Evolutionary conservation across 116 monocot species (phyloP).

Genomic region (Trichopus zeylanicus): DNA sequence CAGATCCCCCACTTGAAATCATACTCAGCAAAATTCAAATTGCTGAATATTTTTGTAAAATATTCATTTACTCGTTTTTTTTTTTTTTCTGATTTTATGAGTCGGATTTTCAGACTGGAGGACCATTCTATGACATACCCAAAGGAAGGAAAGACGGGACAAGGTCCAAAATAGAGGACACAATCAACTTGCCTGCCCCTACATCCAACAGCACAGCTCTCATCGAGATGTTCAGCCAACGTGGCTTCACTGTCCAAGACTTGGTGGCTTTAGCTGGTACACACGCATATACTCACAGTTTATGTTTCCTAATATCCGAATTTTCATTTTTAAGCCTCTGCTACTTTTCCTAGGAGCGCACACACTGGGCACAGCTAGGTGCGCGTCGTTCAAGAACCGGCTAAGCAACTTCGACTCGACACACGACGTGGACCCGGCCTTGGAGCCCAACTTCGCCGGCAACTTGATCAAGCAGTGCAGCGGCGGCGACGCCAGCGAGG

Average conservation of each 20-base stretch:
- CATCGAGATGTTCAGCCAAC: constrained; percentile 37
- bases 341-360: constrained; percentile 35
- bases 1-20: too few relatives aligned
- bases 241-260: constrained; percentile 51
- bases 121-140: constrained; percentile 45
- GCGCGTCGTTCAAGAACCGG: constrained; percentile 49
- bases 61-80: too few relatives aligned
- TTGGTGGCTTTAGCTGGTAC: constrained; percentile 59
- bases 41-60: too few relatives aligned
- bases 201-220: constrained; percentile 40
- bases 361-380: constrained; percentile 66
- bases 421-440: constrained; percentile 34
- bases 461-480: constrained; percentile 19
- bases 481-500: constrained; percentile 28
- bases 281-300: neutral
- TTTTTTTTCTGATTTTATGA: too few relatives aligned
- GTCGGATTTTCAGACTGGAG: constrained; percentile 51
- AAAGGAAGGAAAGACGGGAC: constrained; percentile 69
- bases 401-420: constrained; percentile 40
- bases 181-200: constrained; percentile 54
- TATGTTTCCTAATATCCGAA: neutral
- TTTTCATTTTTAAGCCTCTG: neutral
- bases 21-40: too few relatives aligned
- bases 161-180: constrained; percentile 62
- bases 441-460: constrained; percentile 28